Conservation (phyloP, 495 filamentous ascomycete genomes). For the Aspergillus sclerotiicarbonarius region DNA sequence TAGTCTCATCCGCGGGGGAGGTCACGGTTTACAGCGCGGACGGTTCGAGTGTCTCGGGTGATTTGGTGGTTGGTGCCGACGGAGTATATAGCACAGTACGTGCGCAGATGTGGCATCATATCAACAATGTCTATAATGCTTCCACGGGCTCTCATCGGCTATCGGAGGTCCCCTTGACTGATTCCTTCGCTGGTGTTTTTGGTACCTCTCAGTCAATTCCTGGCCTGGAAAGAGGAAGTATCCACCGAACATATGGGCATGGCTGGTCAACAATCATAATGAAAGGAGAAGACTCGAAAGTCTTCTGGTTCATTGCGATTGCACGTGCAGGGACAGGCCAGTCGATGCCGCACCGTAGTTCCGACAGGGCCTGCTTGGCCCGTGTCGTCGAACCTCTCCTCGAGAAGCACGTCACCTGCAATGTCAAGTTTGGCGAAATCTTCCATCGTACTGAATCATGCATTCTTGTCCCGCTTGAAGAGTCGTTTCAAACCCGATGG, state of each 20-base stretch:
- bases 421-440: background rate
- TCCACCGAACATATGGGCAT: background rate
- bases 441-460: background rate
- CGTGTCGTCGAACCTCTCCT: background rate
- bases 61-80: constrained; percentile 6
- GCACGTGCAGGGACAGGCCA: background rate
- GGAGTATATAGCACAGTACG: background rate
- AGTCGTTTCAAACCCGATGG: constrained; percentile 1
- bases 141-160: background rate
- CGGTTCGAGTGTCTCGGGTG: background rate
- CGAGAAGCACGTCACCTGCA: background rate
- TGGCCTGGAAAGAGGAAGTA: background rate
- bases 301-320: background rate
- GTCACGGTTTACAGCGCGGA: constrained; percentile 2
- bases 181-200: background rate
- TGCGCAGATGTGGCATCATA: constrained; percentile 3
- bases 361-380: background rate
- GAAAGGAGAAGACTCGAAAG: background rate
- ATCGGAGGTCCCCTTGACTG: background rate
- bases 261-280: background rate
- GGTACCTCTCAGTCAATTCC: background rate
- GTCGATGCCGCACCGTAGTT: background rate
- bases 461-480: background rate
- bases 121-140: background rate
- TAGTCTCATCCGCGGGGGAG: background rate